phyloP scores from a whole-genome alignment of 352 stramenopile species.

The Phytophthora cactorum region DNA sequence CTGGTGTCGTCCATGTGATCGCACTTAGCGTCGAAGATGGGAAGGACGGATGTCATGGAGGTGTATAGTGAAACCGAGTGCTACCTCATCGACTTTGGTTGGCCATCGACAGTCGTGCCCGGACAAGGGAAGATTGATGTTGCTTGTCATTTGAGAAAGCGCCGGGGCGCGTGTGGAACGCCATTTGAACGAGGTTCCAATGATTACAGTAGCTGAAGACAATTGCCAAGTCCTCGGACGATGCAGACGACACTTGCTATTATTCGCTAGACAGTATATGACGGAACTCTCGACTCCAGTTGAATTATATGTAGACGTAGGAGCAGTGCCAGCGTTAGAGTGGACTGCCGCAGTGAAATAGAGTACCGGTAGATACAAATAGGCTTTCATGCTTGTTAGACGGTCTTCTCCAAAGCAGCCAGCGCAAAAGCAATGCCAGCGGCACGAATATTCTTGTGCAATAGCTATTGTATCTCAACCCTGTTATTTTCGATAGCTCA shows the following conservation, averaged over 20 bases:
- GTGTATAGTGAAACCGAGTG: slow-evolving; percentile 11
- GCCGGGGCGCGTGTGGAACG: background rate
- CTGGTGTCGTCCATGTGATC: background rate
- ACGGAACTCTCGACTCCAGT: slow-evolving; percentile 48
- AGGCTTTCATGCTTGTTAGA: no score
- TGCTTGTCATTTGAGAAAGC: slow-evolving; percentile 22
- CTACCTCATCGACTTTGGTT: slow-evolving; percentile 30
- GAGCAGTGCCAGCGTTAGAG: no score
- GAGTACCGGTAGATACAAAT: background rate
- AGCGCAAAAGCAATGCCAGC: no score
- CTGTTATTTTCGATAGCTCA: background rate
- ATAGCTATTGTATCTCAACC: background rate
- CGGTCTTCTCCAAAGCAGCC: no score
- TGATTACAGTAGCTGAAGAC: slow-evolving; percentile 80
- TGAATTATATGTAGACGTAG: no score
- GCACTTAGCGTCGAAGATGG: slow-evolving; percentile 20
- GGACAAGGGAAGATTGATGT: background rate
- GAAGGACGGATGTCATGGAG: slow-evolving; percentile 11
- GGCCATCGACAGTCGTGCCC: slow-evolving; percentile 11
- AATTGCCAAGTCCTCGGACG: slow-evolving; percentile 50
- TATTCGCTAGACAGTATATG: slow-evolving; percentile 90
- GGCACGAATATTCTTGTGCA: background rate
- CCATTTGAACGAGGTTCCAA: slow-evolving; percentile 28
- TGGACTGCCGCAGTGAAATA: background rate
- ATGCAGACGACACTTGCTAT: slow-evolving; percentile 80